Evolutionary conservation across 164 flowering plant species (phyloP), one percentile per base, ranked within the genome.

Genomic region (Litsea cubeba): DNA sequence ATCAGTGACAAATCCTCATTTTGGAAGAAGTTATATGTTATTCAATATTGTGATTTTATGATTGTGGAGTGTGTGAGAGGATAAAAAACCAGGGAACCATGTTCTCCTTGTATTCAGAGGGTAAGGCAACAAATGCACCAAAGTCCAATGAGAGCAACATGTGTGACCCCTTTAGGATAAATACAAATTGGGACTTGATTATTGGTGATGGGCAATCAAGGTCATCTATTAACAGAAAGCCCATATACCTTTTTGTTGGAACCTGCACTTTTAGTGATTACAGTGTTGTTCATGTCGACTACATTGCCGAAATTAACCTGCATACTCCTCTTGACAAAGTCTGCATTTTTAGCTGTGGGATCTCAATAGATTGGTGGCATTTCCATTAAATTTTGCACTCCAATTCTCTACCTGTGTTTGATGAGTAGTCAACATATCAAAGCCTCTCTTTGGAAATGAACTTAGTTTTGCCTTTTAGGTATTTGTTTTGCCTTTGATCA

Each of bases 191-290:
- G n/a, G 93, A 89, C 0, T 89, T 87, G 8, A 88, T 88, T 91
- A 72, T 89, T 7, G 51, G 63, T 35, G 91, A 88, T 75, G 87
- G 87, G 1, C 78, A 87, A 30, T 68, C 88, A 4, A 81, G 93
- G 25, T 84, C 84, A 51, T 74, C 87, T 15, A 86, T 84, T 62
- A 83, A 85, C 28, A 92, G 92, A 1, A 75, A 86, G 22, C 89
- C 88, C 5, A 84, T 90, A 63, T 79, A 83, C 74, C 90, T 88
- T 69, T 90, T 89, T 72, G 75, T 88, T 14, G 92, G 92, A 2
- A 90, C 94, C 2, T 88, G 92, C 64, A 90, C 91, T 17, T 90
- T 90, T 67, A 90, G 94, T 40, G 88, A 88, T 63, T 90, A 88
- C 86, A 90, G 89, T 1, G 90, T 90, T 12, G 79, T 86, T 26